Base-by-base conservation (phyloP, 805 yeast species). In the Torulaspora quercuum region DNA sequence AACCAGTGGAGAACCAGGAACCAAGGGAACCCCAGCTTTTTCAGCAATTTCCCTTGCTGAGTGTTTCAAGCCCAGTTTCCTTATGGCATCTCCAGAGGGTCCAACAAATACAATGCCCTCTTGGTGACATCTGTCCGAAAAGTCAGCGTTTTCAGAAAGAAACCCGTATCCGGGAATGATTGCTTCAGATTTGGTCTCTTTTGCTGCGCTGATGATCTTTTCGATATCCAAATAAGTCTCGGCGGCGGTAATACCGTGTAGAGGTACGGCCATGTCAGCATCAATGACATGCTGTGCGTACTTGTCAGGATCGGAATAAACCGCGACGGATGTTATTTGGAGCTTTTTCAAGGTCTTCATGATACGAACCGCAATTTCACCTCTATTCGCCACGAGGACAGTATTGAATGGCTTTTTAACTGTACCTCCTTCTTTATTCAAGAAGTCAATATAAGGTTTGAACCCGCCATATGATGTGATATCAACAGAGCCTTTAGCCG, bases 101-200 rank as follows among this genome's bases (percentile, higher is more conserved):
- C 98, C 98, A 29, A 90, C 94, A 64, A 90, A 90, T 2, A 81
- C 82, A 49, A 90, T 80, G 23, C 92, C 94, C 59, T 84, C 95
- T 36, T 65, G 67, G 17, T 67, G 82, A 67, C 95, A 80, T 55
- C 87, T 75, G 58, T 89, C 96, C 30, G 97, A 84, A 57, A 90
- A 90, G 40, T 86, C 96, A 14, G 97, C 97, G 61, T 90, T 90
- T 64, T 90, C 98, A 11, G 96, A 86, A 25, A 90, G 68, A 72
- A 90, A 90, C 3, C 98, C 98, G 58, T 92, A 90, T 42, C 98
- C 98, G 5, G 98, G 98, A 46, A 92, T 83, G 46, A 90, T 88
- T n/a, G 97, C 97, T 59, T 92, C 85, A 21, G 97, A 85, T 5
- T 80, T 80, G 0, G 94, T 72, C 35, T 73, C 70, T 58, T 84